phyloP scores from a whole-genome alignment of 805 yeast genomes.

The Metschnikowia similis region DNA sequence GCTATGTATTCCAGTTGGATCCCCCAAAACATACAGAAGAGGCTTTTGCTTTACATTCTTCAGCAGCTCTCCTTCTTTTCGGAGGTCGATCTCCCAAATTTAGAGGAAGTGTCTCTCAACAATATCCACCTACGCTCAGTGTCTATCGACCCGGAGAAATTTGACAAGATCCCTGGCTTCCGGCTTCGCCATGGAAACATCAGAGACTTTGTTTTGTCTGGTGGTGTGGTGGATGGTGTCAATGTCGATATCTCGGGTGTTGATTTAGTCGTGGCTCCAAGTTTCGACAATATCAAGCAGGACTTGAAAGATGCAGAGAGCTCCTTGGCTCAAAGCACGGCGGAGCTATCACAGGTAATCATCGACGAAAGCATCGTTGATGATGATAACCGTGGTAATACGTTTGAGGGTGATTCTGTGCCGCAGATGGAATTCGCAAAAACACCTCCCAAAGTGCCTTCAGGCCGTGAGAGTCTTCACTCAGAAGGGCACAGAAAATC shows the following conservation, averaged over 20 bases:
- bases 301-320: slow-evolving; percentile 35
- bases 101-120: slow-evolving; percentile 70
- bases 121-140: slow-evolving; percentile 53
- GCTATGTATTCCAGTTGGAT: slow-evolving; percentile 48
- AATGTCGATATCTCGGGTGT: slow-evolving; percentile 55
- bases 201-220: slow-evolving; percentile 48
- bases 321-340: slow-evolving; percentile 67
- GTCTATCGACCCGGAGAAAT: slow-evolving; percentile 65
- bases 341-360: slow-evolving; percentile 63
- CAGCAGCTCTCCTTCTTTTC: slow-evolving; percentile 81
- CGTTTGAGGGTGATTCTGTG: background rate
- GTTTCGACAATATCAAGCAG: slow-evolving; percentile 24
- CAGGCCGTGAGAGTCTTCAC: background rate
- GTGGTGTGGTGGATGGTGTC: slow-evolving; percentile 71
- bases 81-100: slow-evolving; percentile 71
- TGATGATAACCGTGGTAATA: background rate
- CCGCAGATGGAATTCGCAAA: background rate
- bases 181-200: slow-evolving; percentile 59
- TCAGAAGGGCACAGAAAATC: background rate
- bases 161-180: slow-evolving; percentile 60
- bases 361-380: slow-evolving; percentile 25
- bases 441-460: background rate
- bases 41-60: slow-evolving; percentile 72
- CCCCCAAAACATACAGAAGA: slow-evolving; percentile 80
- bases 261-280: slow-evolving; percentile 39